Evolutionary conservation across 164 flowering plant genomes (phyloP).

Genomic region (Tinospora cordifolia): DNA sequence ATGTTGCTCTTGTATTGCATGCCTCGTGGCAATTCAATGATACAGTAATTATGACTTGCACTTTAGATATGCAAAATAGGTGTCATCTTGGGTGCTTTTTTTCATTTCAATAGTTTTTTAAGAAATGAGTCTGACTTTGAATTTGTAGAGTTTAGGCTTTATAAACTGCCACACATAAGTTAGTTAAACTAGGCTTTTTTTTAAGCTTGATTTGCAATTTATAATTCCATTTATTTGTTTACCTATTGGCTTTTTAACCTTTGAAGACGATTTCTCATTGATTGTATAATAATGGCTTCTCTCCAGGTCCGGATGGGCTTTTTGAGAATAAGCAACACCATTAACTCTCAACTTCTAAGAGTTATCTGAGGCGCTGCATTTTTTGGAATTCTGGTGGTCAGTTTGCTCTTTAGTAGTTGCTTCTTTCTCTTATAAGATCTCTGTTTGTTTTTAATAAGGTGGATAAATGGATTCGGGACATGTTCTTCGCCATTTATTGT

Average conservation of each 20-base stretch:
- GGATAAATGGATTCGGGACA: background rate
- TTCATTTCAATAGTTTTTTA: background rate
- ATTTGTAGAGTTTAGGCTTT: background rate
- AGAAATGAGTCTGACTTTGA: background rate
- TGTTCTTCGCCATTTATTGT: background rate
- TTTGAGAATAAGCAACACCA: constrained; percentile 39
- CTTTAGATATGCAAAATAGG: too few relatives aligned
- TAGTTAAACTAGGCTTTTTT: background rate
- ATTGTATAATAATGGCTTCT: background rate
- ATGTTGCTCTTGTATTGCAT: too few relatives aligned
- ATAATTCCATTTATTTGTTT: background rate
- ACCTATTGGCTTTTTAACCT: background rate
- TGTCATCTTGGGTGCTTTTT: too few relatives aligned
- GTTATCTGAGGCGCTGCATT: background rate
- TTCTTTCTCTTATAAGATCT: background rate
- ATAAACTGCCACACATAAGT: background rate
- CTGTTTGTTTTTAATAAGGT: constrained; percentile 1
- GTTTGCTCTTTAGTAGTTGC: background rate
- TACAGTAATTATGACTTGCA: too few relatives aligned
- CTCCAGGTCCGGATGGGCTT: constrained; percentile 69
- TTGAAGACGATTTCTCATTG: background rate
- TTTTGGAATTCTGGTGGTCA: background rate
- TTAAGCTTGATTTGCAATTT: background rate
- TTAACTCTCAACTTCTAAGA: background rate
- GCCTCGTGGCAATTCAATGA: too few relatives aligned